Evolutionary conservation across 2,329 filamentous ascomycete species (phyloP).

Genomic region (Graphilbum sp.): DNA sequence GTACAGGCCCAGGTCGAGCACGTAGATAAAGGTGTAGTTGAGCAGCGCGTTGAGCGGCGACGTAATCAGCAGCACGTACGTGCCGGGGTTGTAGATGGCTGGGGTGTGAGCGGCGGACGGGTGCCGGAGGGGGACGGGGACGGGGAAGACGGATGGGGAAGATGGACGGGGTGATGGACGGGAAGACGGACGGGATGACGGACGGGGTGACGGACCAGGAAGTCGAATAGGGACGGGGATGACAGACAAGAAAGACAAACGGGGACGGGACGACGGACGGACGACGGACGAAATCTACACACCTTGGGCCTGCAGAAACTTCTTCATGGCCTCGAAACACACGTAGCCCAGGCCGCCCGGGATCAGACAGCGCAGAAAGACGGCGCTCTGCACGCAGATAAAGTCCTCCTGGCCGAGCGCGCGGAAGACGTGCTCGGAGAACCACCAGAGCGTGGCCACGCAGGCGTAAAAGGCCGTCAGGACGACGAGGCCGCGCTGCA

Average conservation of each 20-base stretch:
- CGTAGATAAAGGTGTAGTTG: conserved; percentile 68
- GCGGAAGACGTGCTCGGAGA: conserved; percentile 57
- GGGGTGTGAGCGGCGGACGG: too few relatives aligned
- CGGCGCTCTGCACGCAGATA: conserved; percentile 56
- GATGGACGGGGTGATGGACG: too few relatives aligned
- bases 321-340: conserved; percentile 76
- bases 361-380: conserved; percentile 56
- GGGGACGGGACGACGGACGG: neutral
- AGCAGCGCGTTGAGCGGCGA: conserved; percentile 67
- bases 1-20: conserved; percentile 51
- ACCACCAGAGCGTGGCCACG: conserved; percentile 58
- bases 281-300: conserved; percentile 21
- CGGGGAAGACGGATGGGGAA: too few relatives aligned
- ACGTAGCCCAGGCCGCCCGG: conserved; percentile 76
- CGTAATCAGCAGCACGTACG: conserved; percentile 69
- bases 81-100: conserved; percentile 60
- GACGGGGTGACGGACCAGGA: too few relatives aligned
- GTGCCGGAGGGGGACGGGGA: too few relatives aligned
- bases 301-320: conserved; percentile 78
- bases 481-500: conserved; percentile 62
- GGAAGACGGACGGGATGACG: too few relatives aligned
- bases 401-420: conserved; percentile 62
- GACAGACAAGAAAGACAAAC: neutral
- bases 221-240: too few relatives aligned
- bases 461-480: conserved; percentile 57